Evolutionary conservation across 139 green algal species (phyloP).

Genomic region (Coelastrella sp.): DNA sequence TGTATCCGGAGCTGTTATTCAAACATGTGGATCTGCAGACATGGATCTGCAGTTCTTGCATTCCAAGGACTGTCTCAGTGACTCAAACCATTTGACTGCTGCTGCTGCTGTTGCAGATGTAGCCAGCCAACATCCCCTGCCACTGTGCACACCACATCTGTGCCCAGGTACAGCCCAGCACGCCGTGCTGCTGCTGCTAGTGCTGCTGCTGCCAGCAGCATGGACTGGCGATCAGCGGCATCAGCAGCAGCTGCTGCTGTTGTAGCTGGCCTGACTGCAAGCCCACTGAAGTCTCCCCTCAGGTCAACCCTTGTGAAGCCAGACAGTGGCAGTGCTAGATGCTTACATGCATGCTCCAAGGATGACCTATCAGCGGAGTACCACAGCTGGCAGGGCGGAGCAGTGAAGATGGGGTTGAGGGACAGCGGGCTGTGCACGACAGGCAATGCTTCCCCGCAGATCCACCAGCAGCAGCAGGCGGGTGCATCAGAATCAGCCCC

Average conservation of each 20-base stretch:
- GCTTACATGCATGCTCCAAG: no score
- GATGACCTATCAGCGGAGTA: no score
- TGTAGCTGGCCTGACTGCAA: slow-evolving; percentile 11
- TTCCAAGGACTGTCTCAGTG: no score
- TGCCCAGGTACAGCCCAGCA: not conserved
- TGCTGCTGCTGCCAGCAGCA: not conserved
- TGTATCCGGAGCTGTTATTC: no score
- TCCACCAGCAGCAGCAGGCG: slow-evolving; percentile 11
- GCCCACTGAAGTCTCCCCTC: not conserved
- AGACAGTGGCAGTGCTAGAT: no score
- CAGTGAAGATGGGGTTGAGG: no score
- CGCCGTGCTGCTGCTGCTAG: not conserved
- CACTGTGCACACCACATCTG: not conserved
- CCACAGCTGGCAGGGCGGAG: no score
- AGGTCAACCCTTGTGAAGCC: not conserved
- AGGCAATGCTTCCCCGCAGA: no score
- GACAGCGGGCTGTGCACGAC: no score
- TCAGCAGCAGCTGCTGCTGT: slow-evolving; percentile 29
- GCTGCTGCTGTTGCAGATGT: not conserved
- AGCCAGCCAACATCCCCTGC: not conserved
- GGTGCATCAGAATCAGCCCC: slow-evolving; percentile 11
- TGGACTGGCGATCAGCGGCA: slow-evolving; percentile 14
- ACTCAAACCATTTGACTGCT: not conserved
- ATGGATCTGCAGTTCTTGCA: no score
- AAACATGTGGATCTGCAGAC: no score